phyloP scores from a whole-genome alignment of 1,139 yeast genomes.

The Lodderomyces margitis region DNA sequence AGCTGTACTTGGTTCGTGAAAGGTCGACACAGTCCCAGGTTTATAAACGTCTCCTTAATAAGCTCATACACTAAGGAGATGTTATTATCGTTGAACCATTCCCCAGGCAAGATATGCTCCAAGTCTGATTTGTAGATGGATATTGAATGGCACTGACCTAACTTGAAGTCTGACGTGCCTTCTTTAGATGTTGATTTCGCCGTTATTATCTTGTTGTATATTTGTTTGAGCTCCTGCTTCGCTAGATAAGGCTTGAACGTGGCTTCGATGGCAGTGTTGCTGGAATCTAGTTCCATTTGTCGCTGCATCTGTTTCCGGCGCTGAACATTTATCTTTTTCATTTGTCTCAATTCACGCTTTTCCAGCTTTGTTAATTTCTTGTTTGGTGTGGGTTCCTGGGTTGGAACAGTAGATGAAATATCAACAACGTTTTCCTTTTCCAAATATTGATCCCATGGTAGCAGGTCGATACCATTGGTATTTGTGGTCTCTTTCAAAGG shows the following conservation, averaged over 20 bases:
- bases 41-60: conserved; percentile 26
- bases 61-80: conserved; percentile 63
- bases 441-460: conserved; percentile 23
- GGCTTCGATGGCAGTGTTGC: conserved; percentile 1
- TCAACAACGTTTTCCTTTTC: conserved; percentile 11
- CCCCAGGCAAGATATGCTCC: conserved; percentile 45
- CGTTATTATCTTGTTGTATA: conserved; percentile 13
- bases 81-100: conserved; percentile 75
- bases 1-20: conserved; percentile 30
- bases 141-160: conserved; percentile 41
- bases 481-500: background rate
- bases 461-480: conserved; percentile 32
- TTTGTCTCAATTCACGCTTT: conserved; percentile 29
- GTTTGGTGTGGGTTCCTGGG: conserved; percentile 4
- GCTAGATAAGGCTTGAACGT: conserved; percentile 22
- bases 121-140: conserved; percentile 41
- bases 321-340: conserved; percentile 29
- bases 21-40: conserved; percentile 1
- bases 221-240: conserved; percentile 22
- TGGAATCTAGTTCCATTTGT: conserved; percentile 14
- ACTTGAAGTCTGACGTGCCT: conserved; percentile 21
- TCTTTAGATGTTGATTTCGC: conserved; percentile 2
- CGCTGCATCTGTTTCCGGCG: conserved; percentile 21
- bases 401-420: background rate
- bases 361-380: conserved; percentile 26